phyloP scores from a whole-genome alignment of 192 early-diverging fungal species.

The Coemansia sp. region DNA sequence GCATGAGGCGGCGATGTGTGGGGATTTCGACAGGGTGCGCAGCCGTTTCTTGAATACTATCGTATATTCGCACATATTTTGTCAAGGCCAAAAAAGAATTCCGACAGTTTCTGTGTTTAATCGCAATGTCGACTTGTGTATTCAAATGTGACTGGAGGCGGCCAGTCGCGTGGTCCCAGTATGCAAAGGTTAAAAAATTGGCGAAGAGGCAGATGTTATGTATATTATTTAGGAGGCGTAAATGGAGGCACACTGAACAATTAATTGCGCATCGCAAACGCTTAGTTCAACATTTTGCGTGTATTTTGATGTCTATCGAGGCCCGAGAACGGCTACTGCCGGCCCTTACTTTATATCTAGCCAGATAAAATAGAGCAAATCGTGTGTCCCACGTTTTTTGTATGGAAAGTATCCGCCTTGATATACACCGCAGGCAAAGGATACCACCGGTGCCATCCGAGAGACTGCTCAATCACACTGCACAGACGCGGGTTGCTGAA shows the following conservation, averaged over 20 bases:
- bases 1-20: neutral
- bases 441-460: neutral
- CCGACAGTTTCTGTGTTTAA: slow-evolving; percentile 1
- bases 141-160: slow-evolving; percentile 4
- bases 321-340: too few relatives aligned
- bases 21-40: neutral
- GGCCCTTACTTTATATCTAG: neutral
- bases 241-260: slow-evolving; percentile 5
- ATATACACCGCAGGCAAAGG: neutral
- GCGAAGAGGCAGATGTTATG: neutral
- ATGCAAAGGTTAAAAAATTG: slow-evolving; percentile 1
- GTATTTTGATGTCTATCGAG: neutral
- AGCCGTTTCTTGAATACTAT: slow-evolving; percentile 1
- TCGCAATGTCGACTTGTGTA: neutral
- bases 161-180: slow-evolving; percentile 7
- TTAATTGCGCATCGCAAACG: slow-evolving; percentile 4
- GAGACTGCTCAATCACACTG: neutral
- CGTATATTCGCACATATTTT: neutral
- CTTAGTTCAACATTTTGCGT: neutral
- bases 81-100: neutral
- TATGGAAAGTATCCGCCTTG: neutral
- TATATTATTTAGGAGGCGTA: neutral
- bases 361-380: neutral
- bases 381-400: neutral
- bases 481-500: neutral